phyloP scores from a whole-genome alignment of 139 green algal genomes.

The Picochlorum sp. region DNA sequence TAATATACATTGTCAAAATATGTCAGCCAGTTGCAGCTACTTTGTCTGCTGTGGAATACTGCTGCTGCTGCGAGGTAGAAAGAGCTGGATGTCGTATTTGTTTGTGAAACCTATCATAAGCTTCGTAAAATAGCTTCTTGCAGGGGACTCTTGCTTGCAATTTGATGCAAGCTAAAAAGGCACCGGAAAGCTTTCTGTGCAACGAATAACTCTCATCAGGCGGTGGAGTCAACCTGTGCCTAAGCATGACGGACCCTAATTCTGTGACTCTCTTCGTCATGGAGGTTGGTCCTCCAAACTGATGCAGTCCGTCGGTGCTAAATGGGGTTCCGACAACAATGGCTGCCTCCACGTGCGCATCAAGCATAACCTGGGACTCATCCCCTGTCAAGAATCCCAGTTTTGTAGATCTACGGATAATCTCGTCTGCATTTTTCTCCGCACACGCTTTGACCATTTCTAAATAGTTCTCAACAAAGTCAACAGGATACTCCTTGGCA shows the following conservation, averaged over 20 bases:
- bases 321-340: conserved; percentile 89
- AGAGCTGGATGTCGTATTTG: neutral
- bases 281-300: conserved; percentile 57
- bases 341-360: conserved; percentile 82
- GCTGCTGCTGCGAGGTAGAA: no score
- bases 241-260: conserved; percentile 77
- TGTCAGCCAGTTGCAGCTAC: no score
- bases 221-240: conserved; percentile 80
- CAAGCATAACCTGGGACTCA: conserved; percentile 72
- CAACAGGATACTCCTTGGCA: conserved; percentile 52
- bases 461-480: conserved; percentile 76
- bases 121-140: conserved; percentile 36
- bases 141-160: conserved; percentile 60
- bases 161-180: conserved; percentile 95
- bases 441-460: conserved; percentile 85
- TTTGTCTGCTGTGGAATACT: no score
- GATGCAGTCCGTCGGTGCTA: conserved; percentile 40
- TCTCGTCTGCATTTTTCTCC: conserved; percentile 43
- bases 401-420: conserved; percentile 51
- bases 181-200: conserved; percentile 86
- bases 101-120: neutral
- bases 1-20: no score
- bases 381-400: conserved; percentile 92
- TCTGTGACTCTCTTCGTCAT: conserved; percentile 51
- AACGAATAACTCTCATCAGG: conserved; percentile 90